phyloP scores from a whole-genome alignment of 768 basidiomycete genomes.

The Tricholoma saponaceum region DNA sequence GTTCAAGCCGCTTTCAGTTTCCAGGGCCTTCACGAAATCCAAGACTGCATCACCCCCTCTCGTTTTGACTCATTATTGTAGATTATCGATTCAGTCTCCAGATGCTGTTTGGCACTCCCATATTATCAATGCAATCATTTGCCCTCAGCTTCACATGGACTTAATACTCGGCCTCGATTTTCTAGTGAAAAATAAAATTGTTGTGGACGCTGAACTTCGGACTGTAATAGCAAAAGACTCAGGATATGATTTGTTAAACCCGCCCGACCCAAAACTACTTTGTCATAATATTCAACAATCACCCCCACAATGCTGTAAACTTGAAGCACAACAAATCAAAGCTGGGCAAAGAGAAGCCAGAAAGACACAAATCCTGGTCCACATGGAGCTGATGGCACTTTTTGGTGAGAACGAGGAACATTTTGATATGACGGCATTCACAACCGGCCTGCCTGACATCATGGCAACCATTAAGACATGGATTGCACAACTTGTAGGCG shows the following conservation, averaged over 20 bases:
- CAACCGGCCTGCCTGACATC: not conserved
- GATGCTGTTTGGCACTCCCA: not conserved
- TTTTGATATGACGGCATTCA: not conserved
- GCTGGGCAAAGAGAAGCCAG: not conserved
- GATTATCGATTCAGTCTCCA: not conserved
- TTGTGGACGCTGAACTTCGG: not conserved
- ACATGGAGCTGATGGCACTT: not conserved
- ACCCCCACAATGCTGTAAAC: not conserved
- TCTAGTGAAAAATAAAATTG: not conserved
- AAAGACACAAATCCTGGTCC: not conserved
- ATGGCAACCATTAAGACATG: not conserved
- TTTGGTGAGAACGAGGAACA: not conserved
- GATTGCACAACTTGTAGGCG: not conserved
- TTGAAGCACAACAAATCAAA: not conserved
- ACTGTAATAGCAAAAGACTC: not conserved
- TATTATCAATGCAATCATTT: not conserved
- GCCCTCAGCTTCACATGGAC: not conserved
- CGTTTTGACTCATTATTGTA: not conserved
- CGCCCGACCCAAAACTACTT: not conserved
- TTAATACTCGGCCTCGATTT: no score
- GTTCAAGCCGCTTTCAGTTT: not conserved
- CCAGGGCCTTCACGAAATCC: not conserved
- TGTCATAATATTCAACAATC: no score
- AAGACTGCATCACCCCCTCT: not conserved
- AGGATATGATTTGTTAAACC: not conserved